phyloP scores from a whole-genome alignment of 164 flowering plant species.

The Aristolochia fimbriata region DNA sequence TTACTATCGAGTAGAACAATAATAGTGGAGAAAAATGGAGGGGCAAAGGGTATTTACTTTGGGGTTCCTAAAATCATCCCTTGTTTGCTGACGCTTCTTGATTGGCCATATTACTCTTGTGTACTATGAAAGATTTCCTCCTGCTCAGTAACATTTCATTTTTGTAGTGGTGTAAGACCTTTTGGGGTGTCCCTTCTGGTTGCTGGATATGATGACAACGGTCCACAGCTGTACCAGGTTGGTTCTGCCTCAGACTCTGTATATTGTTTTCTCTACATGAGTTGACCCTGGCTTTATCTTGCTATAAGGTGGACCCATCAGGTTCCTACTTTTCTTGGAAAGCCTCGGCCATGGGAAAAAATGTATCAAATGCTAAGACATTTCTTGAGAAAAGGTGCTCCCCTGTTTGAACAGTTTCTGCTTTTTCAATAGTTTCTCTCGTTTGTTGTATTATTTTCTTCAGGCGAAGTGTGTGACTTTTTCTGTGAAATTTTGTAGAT shows the following conservation, averaged over 20 bases:
- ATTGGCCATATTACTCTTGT: too few relatives aligned
- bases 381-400: slow-evolving; percentile 92
- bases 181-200: slow-evolving; percentile 94
- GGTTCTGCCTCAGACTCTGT: not conserved
- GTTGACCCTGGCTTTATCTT: not conserved
- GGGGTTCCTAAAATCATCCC: not conserved
- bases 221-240: slow-evolving; percentile 97
- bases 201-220: slow-evolving; percentile 98
- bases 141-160: not conserved
- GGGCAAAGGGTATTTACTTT: not conserved
- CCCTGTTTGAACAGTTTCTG: not conserved
- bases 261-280: not conserved
- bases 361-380: slow-evolving; percentile 98
- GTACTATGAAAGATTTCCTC: too few relatives aligned
- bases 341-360: slow-evolving; percentile 99
- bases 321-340: slow-evolving; percentile 99
- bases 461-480: not conserved
- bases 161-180: slow-evolving; percentile 89
- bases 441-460: not conserved
- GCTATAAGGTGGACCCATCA: slow-evolving; percentile 92
- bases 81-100: too few relatives aligned
- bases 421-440: not conserved
- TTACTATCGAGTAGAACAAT: too few relatives aligned
- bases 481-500: slow-evolving; percentile 28
- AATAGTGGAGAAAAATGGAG: too few relatives aligned